phyloP scores from a whole-genome alignment of 2,329 filamentous ascomycete species.

The Macrophomina phaseolina region DNA sequence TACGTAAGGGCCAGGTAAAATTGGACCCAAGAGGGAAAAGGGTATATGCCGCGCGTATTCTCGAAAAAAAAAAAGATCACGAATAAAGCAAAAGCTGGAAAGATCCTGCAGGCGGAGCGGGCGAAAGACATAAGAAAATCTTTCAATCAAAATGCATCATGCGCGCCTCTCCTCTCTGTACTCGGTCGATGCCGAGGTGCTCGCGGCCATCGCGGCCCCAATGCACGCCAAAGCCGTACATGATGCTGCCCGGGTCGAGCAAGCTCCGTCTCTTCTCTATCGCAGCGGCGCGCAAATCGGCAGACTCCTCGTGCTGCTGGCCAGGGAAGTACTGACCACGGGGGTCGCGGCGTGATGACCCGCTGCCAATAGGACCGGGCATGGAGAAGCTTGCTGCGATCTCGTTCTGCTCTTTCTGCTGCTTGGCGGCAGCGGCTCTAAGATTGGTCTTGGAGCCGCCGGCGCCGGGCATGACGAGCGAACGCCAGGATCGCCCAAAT shows the following conservation, averaged over 20 bases:
- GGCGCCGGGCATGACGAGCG: conserved; percentile 37
- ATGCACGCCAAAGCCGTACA: conserved; percentile 64
- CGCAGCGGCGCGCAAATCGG: conserved; percentile 1
- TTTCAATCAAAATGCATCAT: conserved; percentile 29
- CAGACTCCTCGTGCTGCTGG: neutral
- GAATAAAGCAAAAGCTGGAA: neutral
- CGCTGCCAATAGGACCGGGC: neutral
- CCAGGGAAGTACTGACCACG: conserved; percentile 8
- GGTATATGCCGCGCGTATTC: conserved; percentile 15
- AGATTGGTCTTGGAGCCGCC: conserved; percentile 28
- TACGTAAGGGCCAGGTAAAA: neutral
- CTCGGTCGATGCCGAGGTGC: conserved; percentile 63
- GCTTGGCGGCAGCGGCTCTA: conserved; percentile 21
- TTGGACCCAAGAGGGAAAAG: neutral
- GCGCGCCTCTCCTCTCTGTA: conserved; percentile 43
- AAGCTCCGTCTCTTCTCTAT: conserved; percentile 35
- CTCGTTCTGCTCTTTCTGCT: conserved; percentile 21
- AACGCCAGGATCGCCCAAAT: conserved; percentile 37
- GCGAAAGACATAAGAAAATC: neutral
- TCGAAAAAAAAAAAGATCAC: neutral
- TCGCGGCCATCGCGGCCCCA: conserved; percentile 64
- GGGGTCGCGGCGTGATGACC: neutral
- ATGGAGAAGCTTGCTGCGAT: conserved; percentile 12
- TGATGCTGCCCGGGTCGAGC: conserved; percentile 40
- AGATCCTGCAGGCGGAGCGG: neutral